Percentiles rank a stretch among this genome's conserved stretches.
phyloP scores from a whole-genome alignment of 176 grass and related monocot genomes.

The Oryza rufipogon region DNA sequence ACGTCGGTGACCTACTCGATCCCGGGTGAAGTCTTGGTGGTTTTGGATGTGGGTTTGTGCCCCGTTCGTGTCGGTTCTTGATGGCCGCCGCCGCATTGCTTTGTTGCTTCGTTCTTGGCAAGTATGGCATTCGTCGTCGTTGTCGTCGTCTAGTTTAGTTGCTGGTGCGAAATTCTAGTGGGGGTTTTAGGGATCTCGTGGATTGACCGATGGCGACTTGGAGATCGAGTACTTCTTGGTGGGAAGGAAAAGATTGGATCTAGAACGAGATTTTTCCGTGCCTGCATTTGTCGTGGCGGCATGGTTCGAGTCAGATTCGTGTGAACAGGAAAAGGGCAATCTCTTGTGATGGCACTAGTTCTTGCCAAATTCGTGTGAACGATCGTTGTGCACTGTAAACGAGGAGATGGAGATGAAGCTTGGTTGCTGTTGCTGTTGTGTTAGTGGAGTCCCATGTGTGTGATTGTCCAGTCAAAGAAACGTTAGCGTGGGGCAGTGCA shows the following conservation, averaged over 20 bases:
- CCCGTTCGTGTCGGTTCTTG: neutral
- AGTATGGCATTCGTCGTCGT: too few relatives aligned
- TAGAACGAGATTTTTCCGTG: neutral
- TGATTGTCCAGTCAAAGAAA: neutral
- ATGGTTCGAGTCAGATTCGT: conserved; percentile 6
- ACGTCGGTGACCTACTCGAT: neutral
- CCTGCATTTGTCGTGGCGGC: conserved; percentile 9
- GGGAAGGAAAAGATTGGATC: neutral
- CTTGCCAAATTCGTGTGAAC: conserved; percentile 21
- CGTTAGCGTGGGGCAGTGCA: neutral
- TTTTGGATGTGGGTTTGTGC: neutral
- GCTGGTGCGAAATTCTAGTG: neutral
- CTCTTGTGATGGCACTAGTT: neutral
- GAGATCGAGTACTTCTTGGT: neutral
- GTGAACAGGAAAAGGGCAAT: neutral
- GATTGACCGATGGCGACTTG: neutral
- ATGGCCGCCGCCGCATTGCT: neutral
- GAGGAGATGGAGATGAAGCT: neutral
- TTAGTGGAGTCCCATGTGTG: conserved; percentile 26
- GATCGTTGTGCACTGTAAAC: neutral
- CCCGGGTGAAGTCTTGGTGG: neutral
- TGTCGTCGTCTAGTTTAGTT: neutral
- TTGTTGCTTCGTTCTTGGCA: neutral
- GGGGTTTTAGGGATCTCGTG: neutral
- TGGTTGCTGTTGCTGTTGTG: neutral